Conservation (phyloP, 2,329 filamentous ascomycete species). For the Fusarium mexicanum region DNA sequence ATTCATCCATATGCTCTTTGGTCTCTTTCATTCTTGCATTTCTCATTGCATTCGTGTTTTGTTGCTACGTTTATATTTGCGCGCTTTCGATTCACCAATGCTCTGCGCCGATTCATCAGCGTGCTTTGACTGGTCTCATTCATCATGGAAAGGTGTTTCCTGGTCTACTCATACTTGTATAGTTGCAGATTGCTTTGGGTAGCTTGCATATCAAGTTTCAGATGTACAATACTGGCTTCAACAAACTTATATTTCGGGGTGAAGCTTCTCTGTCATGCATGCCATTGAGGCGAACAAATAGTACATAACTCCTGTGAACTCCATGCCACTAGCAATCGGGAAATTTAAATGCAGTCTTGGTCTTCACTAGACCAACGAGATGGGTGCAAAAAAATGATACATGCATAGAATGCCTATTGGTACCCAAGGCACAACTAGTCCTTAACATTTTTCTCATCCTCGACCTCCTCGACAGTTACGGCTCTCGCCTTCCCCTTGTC, state of each 20-base stretch:
- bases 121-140: conserved; percentile 7
- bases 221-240: conserved; percentile 18
- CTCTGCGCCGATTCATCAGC: conserved; percentile 6
- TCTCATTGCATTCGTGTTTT: background rate
- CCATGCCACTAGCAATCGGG: conserved; percentile 16
- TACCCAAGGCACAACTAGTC: conserved; percentile 11
- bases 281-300: background rate
- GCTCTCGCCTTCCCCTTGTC: conserved; percentile 53
- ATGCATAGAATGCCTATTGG: background rate
- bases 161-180: conserved; percentile 6
- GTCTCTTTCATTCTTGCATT: background rate
- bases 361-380: background rate
- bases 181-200: conserved; percentile 10
- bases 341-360: conserved; percentile 12
- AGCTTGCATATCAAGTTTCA: conserved; percentile 9
- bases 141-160: conserved; percentile 25
- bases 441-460: conserved; percentile 26
- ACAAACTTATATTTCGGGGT: conserved; percentile 7
- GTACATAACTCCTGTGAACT: conserved; percentile 19
- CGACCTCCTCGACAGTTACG: conserved; percentile 51
- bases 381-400: background rate
- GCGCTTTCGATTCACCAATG: background rate
- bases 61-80: background rate
- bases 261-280: background rate
- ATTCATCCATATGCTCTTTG: background rate